Percentiles rank a stretch among this genome's conserved stretches.
These are phyloP conservation scores for Pisolithus albus DNA, from an alignment of 768 basidiomycete genomes.

Conservation along the genomic window DNA sequence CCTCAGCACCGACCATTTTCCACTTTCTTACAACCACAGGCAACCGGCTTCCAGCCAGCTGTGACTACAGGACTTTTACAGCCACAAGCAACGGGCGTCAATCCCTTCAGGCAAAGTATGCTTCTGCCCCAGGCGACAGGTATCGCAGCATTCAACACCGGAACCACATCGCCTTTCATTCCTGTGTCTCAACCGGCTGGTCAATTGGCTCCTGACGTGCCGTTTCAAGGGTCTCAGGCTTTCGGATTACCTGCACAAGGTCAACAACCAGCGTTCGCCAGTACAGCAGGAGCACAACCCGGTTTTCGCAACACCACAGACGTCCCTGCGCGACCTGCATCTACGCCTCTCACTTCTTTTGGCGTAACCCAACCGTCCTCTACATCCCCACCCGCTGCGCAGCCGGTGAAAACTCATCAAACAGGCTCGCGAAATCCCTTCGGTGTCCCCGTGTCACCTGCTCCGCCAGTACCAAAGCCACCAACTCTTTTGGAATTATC, in stretches of 20 bases:
- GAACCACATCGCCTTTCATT: conserved; percentile 8
- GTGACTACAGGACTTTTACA: conserved; percentile 47
- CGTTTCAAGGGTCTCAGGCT: neutral
- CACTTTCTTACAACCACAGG: conserved; percentile 49
- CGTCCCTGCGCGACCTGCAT: conserved; percentile 56
- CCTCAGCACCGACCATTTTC: conserved; percentile 49
- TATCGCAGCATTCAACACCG: conserved; percentile 38
- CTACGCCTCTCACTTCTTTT: conserved; percentile 57
- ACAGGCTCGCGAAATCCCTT: conserved; percentile 97
- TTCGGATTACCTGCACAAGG: conserved; percentile 5
- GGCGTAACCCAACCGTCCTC: conserved; percentile 19
- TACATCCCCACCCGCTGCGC: conserved; percentile 40
- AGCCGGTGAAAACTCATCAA: conserved; percentile 76
- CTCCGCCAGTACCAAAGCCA: conserved; percentile 63
- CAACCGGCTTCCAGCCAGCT: conserved; percentile 35
- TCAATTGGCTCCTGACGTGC: neutral
- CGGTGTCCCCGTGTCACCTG: conserved; percentile 57
- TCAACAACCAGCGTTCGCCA: conserved; percentile 6
- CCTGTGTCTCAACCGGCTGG: conserved; percentile 9
- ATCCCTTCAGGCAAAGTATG: conserved; percentile 83
- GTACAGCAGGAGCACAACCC: conserved; percentile 4
- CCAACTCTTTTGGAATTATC: conserved; percentile 80
- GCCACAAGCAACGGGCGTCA: conserved; percentile 51
- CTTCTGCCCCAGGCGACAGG: conserved; percentile 60
- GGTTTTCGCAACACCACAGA: conserved; percentile 4